Evolutionary conservation across 805 yeast genomes (phyloP).

Genomic region (Jamesozyma spencerorum): DNA sequence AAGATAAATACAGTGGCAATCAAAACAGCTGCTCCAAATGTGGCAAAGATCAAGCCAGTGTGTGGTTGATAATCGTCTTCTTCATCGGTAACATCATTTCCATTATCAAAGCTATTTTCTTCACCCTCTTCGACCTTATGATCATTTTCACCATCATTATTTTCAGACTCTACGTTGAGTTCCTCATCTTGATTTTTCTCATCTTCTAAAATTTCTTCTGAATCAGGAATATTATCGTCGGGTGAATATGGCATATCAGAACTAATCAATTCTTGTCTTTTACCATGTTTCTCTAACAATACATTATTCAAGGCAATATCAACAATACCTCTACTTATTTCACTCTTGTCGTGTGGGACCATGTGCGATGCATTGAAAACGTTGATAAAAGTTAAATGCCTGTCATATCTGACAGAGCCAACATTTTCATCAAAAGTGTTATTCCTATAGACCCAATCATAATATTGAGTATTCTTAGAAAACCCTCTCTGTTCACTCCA

Average conservation of each 20-base stretch:
- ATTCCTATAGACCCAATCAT: conserved; percentile 35
- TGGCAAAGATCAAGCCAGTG: background rate
- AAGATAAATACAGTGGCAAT: background rate
- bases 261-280: conserved; percentile 37
- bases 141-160: background rate
- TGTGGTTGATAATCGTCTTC: conserved; percentile 6
- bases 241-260: conserved; percentile 32
- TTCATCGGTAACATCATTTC: conserved; percentile 3
- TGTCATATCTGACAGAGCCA: conserved; percentile 44
- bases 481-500: conserved; percentile 52
- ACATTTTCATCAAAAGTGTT: conserved; percentile 28
- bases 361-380: conserved; percentile 79
- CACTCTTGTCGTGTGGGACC: conserved; percentile 82
- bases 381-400: conserved; percentile 68
- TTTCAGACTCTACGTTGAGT: no score
- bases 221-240: conserved; percentile 38
- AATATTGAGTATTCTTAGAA: conserved; percentile 16
- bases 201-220: conserved; percentile 32
- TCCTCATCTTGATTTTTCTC: conserved; percentile 1
- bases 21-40: background rate
- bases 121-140: conserved; percentile 3
- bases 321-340: conserved; percentile 57
- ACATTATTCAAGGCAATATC: conserved; percentile 43
- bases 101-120: conserved; percentile 3
- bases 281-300: conserved; percentile 45